Conservation (phyloP, 345 rosid species). For the Arabidopsis arenosa region DNA sequence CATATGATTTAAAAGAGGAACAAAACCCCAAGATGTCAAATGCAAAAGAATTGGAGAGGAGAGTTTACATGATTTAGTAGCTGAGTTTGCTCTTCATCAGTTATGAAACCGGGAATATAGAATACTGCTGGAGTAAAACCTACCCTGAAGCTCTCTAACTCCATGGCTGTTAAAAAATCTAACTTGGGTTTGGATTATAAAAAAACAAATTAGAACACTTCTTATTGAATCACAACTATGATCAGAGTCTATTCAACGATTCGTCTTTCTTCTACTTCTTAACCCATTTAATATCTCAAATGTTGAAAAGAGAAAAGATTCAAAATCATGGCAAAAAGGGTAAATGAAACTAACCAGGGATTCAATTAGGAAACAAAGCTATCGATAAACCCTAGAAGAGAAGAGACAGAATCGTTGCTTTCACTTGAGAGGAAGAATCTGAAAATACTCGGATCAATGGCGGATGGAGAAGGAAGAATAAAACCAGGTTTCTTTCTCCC, state of each 20-base stretch:
- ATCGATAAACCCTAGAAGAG: constrained; percentile 30
- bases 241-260: not conserved
- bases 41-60: not conserved
- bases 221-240: not conserved
- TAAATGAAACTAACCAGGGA: constrained; percentile 25
- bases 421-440: constrained; percentile 36
- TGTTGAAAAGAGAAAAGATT: not conserved
- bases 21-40: not conserved
- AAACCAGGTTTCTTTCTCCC: not conserved
- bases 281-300: not conserved
- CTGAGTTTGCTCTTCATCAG: constrained; percentile 61
- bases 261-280: constrained; percentile 1
- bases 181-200: not conserved
- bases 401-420: constrained; percentile 13
- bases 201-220: not conserved
- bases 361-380: constrained; percentile 12
- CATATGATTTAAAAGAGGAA: not conserved
- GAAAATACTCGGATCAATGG: constrained; percentile 22
- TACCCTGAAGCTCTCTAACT: constrained; percentile 55
- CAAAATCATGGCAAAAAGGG: not conserved
- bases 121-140: constrained; percentile 71
- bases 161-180: constrained; percentile 39
- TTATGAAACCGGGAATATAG: constrained; percentile 68
- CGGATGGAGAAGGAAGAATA: not conserved
- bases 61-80: constrained; percentile 57